Base-by-base conservation (phyloP, 2,329 filamentous ascomycete genomes). In the Endothia cerciana region DNA sequence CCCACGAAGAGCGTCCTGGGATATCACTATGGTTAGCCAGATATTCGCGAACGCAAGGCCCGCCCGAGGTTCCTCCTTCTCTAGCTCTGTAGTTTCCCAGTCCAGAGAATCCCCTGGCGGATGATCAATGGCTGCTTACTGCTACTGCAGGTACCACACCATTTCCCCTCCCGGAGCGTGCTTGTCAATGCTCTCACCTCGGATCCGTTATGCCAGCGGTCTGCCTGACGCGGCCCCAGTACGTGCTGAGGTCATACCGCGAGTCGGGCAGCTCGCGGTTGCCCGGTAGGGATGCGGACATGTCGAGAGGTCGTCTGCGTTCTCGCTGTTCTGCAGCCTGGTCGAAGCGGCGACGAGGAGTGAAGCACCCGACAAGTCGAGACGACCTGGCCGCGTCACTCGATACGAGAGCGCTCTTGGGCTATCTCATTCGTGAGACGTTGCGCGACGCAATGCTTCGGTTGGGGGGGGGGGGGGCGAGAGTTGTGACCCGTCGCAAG, bases 181-280 rank as follows among this genome's bases (percentile, higher is more conserved):
- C 45, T 65, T 67, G 22, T 30, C 68, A 43, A 59, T 59, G 57
- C 57, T 79, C 91, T 89, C 84, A 98, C 94, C 94, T 95, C 72
- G 95, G 95, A 83, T 99, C 95, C 76, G 94, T 91, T 73, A 99
- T 89, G 73, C 94, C 89, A 68, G 92, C 90, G 22, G 93, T 89
- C 82, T 99, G 94, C 80, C 87, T 88, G 74, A 98, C 95, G 66
- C 95, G 89, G 70, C 95, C 95, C 92, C 92, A 95, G 81, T 99
- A 99, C 57, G 94, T 97, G 76, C 80, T 87, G 74, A 99, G 85
- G 77, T 99, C 92, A 86, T 96, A 94, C 79, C 93, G 93, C 63
- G 95, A 99, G 65, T 89, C 88, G 68, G 95, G 95, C 70, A 97
- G 85, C 78, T 97, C 93, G 77, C 94, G 91, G 73, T 80, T 80